Conservation (phyloP, 2,329 filamentous ascomycete species). For the Xylariomycetidae sp. region DNA sequence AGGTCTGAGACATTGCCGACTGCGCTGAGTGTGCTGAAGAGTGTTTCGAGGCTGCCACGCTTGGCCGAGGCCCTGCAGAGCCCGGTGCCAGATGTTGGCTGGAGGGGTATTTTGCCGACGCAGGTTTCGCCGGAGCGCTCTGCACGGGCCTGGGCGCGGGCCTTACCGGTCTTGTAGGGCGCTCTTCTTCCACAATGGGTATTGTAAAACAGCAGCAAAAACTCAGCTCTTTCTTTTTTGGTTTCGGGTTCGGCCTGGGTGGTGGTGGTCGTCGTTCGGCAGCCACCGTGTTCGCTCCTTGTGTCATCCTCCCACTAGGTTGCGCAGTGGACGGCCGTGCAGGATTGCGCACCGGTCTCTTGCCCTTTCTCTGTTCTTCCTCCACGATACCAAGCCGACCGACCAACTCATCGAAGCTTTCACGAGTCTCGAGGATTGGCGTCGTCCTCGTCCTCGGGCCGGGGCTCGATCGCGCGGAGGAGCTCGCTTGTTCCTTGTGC, state of each 20-base stretch:
- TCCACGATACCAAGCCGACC: constrained; percentile 74
- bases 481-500: constrained; percentile 78
- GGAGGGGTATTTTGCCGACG: constrained; percentile 23
- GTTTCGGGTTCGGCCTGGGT: constrained; percentile 21
- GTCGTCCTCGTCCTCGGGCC: constrained; percentile 38
- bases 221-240: constrained; percentile 27
- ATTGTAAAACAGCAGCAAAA: constrained; percentile 52
- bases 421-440: constrained; percentile 58
- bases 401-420: constrained; percentile 82
- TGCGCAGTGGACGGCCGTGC: constrained; percentile 15
- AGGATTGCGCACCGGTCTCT: constrained; percentile 15
- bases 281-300: constrained; percentile 10
- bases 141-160: constrained; percentile 46
- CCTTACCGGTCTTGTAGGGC: constrained; percentile 31
- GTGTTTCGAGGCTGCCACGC: constrained; percentile 15
- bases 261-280: constrained; percentile 9
- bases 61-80: constrained; percentile 23
- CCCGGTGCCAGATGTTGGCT: constrained; percentile 23
- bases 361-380: constrained; percentile 45
- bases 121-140: constrained; percentile 20
- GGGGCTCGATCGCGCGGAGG: constrained; percentile 41
- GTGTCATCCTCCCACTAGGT: constrained; percentile 22
- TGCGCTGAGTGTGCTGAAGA: constrained; percentile 23
- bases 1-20: constrained; percentile 30
- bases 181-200: constrained; percentile 37